phyloP scores from a whole-genome alignment of 2,329 filamentous ascomycete genomes.

The Plectosphaerella sp. region DNA sequence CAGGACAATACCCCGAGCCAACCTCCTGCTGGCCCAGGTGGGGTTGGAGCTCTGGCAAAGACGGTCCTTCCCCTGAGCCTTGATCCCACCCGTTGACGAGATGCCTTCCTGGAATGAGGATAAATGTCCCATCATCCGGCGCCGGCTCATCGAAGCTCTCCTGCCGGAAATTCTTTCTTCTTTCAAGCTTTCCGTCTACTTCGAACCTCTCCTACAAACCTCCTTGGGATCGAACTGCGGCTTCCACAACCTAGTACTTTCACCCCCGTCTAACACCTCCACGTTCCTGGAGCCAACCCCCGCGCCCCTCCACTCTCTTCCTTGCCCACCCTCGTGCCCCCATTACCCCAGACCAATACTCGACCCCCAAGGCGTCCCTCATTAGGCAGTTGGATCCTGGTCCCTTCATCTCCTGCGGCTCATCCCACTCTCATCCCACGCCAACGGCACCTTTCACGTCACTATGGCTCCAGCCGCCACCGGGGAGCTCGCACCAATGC shows the following conservation, averaged over 20 bases:
- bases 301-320: slow-evolving; percentile 9
- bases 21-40: neutral
- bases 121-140: neutral
- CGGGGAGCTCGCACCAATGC: slow-evolving; percentile 36
- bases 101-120: neutral
- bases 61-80: slow-evolving; percentile 2
- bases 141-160: neutral
- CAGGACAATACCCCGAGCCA: neutral
- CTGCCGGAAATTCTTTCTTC: slow-evolving; percentile 1
- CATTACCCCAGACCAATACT: slow-evolving; percentile 9
- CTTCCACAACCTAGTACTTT: slow-evolving; percentile 1
- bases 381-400: slow-evolving; percentile 12
- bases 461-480: slow-evolving; percentile 48
- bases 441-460: slow-evolving; percentile 17
- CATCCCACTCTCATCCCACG: slow-evolving; percentile 30
- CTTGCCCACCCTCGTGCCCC: slow-evolving; percentile 4
- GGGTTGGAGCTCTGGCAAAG: slow-evolving; percentile 1
- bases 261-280: slow-evolving; percentile 15
- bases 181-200: neutral
- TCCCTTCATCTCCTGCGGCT: slow-evolving; percentile 10
- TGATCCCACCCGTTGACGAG: neutral
- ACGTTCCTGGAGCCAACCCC: slow-evolving; percentile 4
- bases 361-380: slow-evolving; percentile 5
- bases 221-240: neutral
- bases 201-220: neutral